phyloP scores from a whole-genome alignment of 73 alveolate species.

The Uronychia binucleata region DNA sequence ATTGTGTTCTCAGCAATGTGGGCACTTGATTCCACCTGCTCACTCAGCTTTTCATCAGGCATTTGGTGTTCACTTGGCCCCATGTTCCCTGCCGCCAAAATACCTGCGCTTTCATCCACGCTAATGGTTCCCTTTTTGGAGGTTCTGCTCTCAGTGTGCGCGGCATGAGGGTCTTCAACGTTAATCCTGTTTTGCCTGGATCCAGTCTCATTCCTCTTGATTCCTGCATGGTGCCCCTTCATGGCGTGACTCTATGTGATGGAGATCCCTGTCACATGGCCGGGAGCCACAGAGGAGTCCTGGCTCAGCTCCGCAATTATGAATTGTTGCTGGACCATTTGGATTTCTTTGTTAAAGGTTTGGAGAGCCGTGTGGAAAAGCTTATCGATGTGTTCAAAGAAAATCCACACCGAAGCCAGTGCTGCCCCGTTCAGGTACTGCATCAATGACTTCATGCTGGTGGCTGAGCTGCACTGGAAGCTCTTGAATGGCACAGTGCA shows the following conservation, averaged over 20 bases:
- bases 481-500: slow-evolving; percentile 59
- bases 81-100: neutral
- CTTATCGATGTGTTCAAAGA: slow-evolving; percentile 58
- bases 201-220: neutral
- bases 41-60: neutral
- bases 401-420: slow-evolving; percentile 60
- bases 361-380: slow-evolving; percentile 27
- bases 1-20: neutral
- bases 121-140: neutral
- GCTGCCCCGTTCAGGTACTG: slow-evolving; percentile 77
- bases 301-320: slow-evolving; percentile 50
- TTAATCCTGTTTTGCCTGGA: neutral
- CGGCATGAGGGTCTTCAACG: neutral
- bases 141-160: neutral
- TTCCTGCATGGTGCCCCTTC: neutral
- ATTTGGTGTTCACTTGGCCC: neutral
- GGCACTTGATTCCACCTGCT: neutral
- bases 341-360: slow-evolving; percentile 64
- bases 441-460: slow-evolving; percentile 36
- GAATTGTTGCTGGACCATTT: slow-evolving; percentile 77
- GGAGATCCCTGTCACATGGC: neutral
- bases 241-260: neutral
- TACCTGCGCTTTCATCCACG: neutral
- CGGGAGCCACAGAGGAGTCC: slow-evolving; percentile 11
- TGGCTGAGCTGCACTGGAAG: slow-evolving; percentile 29